Base-by-base conservation (phyloP, 768 basidiomycete genomes). In the Calocybe gangraenosa region DNA sequence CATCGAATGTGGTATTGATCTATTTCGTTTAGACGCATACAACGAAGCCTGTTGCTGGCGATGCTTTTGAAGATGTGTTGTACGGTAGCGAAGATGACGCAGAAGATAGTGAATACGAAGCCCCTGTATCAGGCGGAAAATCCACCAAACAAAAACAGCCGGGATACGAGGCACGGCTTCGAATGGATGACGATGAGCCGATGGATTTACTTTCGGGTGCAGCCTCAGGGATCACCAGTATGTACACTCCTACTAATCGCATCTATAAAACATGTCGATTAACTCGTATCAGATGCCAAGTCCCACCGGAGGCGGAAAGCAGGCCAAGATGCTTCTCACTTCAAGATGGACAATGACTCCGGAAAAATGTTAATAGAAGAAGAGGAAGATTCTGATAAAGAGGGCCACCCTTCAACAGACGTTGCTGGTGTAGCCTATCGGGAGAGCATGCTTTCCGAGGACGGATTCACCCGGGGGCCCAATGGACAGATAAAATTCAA, bases 31-130 rank as follows among this genome's bases (percentile, higher is more conserved):
- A 81, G 81, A 65, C 55, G 39, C 68, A 68, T 37, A 65, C 65
- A 21, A 58, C 58, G 14, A 81, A 81, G 58, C 71, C 71, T 14
- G 70, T 72, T 4, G 73, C 79, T 28, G 90, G 92, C 13, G 87
- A 93, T 60, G 93, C 94, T 0, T 99, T 98, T 52, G 94, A 99
- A 61, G 94, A 99, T 58, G 91, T 97, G 0, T 70, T 99, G 20
- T 98, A 98, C 61, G 94, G 93, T 33, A 95, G 92, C 58, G 96
- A 98, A 59, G 92, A 90, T 53, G 94, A 97, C 58, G 65, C 86
- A 23, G 86, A 82, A 2, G 83, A 84, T 50, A 80, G 77, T 50
- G 84, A 85, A 33, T 78, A 80, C 35, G 82, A 87, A 43, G 73
- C 68, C 41, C 57, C 65, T 28, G 49, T 51, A 17, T 55, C 54